A percentile compares a stretch with the other conserved stretches of the same genome.
These are phyloP conservation scores for Silene uniflora DNA, from an alignment of 148 eudicot genomes.

Conservation along the genomic window DNA sequence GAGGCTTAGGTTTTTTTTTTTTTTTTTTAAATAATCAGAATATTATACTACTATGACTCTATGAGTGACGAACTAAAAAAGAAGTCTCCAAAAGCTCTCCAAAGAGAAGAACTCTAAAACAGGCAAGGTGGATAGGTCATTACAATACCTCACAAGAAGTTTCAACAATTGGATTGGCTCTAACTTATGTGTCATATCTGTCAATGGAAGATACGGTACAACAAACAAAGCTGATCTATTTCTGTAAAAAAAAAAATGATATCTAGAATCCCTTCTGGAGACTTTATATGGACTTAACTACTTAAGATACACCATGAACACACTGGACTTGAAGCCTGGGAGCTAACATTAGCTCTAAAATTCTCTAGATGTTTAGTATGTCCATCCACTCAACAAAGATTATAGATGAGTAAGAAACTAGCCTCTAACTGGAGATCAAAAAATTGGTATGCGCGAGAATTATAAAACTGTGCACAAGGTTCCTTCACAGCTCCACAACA, in stretches of 20 bases:
- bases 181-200: neutral
- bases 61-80: no score
- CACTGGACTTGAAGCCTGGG: neutral
- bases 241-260: no score
- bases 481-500: neutral
- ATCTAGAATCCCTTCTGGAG: neutral
- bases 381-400: neutral
- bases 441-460: neutral
- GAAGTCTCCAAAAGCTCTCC: neutral
- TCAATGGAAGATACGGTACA: neutral
- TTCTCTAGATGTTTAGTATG: neutral
- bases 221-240: neutral
- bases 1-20: neutral
- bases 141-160: neutral
- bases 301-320: neutral
- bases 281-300: neutral
- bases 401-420: neutral
- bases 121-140: neutral
- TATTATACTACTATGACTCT: neutral
- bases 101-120: neutral
- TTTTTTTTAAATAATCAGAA: neutral
- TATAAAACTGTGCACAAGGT: neutral
- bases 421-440: neutral
- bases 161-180: neutral
- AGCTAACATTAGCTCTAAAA: neutral